Evolutionary conservation across 257 asterid genomes (phyloP), one percentile per base, ranked within the genome.

Genomic region (Nemophila menziesii): DNA sequence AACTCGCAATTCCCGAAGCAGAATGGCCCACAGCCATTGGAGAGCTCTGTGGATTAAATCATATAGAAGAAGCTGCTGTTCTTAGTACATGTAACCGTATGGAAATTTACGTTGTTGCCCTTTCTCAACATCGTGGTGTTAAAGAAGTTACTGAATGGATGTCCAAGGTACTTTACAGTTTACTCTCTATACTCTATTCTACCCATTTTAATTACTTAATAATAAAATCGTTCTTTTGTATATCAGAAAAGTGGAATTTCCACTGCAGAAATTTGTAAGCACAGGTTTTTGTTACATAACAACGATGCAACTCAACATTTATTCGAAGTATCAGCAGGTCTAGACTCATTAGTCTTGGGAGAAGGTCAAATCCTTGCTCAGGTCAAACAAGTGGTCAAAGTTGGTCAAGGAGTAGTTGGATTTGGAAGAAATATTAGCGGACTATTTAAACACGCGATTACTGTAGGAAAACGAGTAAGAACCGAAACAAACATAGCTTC

Each of bases 81-180:
- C 92, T 86, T 23, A 86, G 96, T 65, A 86, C 96, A 34, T 86
- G 96, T 59, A 86, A 86, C 71, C 49, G 96, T 58, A 82, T 86
- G 96, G 96, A 86, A 51, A 78, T 86, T 23, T 86, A 86, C 49
- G 86, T 86, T 13, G 83, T 86, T 1, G 96, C 94, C 33, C 96
- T 86, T 62, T 86, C 96, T 46, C 76, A 79, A 49, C 92, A 86
- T 45, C 90, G 96, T 5, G 96, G 96, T 5, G 78, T 86, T 54
- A 86, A 86, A 68, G 96, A 86, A 70, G 96, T 86, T 10, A 86
- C 96, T 1, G 96, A 86, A 8, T 86, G 94, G 94, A 86, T 86
- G 94, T 82, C 94, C 20, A 86, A 86, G 94, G 96, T 86, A 62
- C 14, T 53, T 43, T 42, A 27, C 14, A 1, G 17, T 46, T 46